Base-by-base conservation (phyloP, 257 asterid species). In the Nicotiana obtusifolia region DNA sequence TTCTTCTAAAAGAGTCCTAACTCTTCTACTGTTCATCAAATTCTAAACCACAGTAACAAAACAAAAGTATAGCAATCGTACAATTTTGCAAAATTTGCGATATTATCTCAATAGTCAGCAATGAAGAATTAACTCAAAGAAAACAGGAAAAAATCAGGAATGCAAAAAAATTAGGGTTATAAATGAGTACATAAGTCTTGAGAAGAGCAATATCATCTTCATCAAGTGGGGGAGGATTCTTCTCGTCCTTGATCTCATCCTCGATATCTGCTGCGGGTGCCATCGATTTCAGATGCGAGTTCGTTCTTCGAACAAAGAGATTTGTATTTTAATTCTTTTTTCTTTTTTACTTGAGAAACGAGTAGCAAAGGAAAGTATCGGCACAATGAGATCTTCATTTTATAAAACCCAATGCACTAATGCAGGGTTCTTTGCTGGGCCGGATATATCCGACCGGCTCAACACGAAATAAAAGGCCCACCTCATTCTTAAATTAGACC, bases 161-260 rank as follows among this genome's bases (percentile, higher is more conserved):
- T 16, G 26, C 61, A 59, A 13, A 5, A 30, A 83, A 52, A 62
- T 62, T 87, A 87, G 92, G 90, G 91, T 82, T 90, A 61, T 62
- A 65, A 5, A 61, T 5, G 10, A 78, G 44, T 88, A 91, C 97
- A 82, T 93, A 94, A 73, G 98, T 93, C 80, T 94, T 94, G 81
- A 94, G 97, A 54, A 94, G 93, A n/a, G 98, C 97, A 35, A 94
- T 94, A 82, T 94, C 98, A 76, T 90, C 98, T 78, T 94, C 98
- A 75, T 94, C 98, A 33, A 93, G 94, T 16, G 98, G 97, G 60
- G 87, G 88, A 15, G 97, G 97, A 81, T 93, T 94, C 90, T 94
- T 93, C 96, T 94, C 97, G 89, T 94, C 97, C 90, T 90, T 93
- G 91, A 93, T 91, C 87, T 91, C 95, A 67, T 94, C 95, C 44